These are phyloP conservation scores for Coemansia sp. DNA, from an alignment of 192 early-diverging fungal genomes.

Conservation along the genomic window DNA sequence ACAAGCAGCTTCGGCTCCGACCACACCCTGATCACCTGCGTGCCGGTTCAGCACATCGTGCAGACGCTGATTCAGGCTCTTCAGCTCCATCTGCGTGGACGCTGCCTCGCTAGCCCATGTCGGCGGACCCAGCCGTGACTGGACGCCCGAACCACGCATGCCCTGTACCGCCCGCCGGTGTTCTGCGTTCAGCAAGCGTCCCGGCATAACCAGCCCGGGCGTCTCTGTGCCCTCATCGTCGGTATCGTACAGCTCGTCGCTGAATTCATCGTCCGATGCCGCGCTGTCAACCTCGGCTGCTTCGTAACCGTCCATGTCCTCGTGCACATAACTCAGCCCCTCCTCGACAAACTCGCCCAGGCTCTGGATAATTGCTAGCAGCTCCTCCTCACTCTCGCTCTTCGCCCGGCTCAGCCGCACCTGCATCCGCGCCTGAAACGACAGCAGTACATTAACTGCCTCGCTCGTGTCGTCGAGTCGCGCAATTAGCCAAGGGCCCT, in stretches of 20 bases:
- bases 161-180: not conserved
- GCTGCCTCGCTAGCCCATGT: not conserved
- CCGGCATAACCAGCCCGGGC: slow-evolving; percentile 12
- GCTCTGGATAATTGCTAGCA: slow-evolving; percentile 35
- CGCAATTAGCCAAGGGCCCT: not conserved
- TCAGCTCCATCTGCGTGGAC: slow-evolving; percentile 11
- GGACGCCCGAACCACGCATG: not conserved
- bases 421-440: slow-evolving; percentile 24
- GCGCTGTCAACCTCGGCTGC: not conserved
- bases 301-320: slow-evolving; percentile 13
- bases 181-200: not conserved
- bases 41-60: slow-evolving; percentile 26
- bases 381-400: slow-evolving; percentile 37
- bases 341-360: slow-evolving; percentile 44
- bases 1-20: not conserved
- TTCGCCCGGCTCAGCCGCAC: slow-evolving; percentile 28
- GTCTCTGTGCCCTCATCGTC: slow-evolving; percentile 9
- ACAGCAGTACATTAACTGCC: slow-evolving; percentile 11
- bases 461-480: slow-evolving; percentile 4
- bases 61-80: slow-evolving; percentile 19
- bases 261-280: not conserved
- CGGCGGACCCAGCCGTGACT: not conserved
- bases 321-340: slow-evolving; percentile 44
- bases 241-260: slow-evolving; percentile 6
- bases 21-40: not conserved